These are phyloP conservation scores for Solanum phureja DNA, from an alignment of 257 asterid species.

Conservation along the genomic window DNA sequence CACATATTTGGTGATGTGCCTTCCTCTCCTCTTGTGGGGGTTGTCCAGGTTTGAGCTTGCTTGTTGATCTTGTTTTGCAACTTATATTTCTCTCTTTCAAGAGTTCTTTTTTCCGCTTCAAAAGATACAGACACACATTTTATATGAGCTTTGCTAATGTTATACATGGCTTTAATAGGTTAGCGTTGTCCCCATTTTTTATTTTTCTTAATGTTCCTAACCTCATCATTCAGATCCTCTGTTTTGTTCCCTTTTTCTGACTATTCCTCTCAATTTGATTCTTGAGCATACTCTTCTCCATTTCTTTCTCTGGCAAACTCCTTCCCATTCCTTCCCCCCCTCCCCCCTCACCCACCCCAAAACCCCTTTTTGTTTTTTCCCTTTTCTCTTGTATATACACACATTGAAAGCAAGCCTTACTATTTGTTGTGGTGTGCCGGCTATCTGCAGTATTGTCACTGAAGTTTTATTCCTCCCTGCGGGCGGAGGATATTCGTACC, in stretches of 20 bases:
- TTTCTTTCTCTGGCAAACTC: background rate
- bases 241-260: background rate
- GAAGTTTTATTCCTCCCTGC: background rate
- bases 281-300: background rate
- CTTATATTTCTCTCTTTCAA: background rate
- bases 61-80: background rate
- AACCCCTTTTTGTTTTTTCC: background rate
- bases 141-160: background rate
- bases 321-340: background rate
- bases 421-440: background rate
- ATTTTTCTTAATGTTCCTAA: background rate
- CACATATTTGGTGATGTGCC: slow-evolving; percentile 95
- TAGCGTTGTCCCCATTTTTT: background rate
- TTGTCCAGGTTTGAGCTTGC: slow-evolving; percentile 58
- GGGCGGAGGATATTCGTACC: background rate
- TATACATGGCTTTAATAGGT: background rate
- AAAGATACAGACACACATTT: background rate
- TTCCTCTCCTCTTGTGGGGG: slow-evolving; percentile 92
- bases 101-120: background rate
- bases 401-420: background rate
- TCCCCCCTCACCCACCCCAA: accelerated
- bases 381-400: background rate
- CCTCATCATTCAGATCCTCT: background rate
- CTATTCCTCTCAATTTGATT: background rate
- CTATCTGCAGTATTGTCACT: background rate